Percentiles rank a stretch among this genome's conserved stretches.
Conservation (phyloP, 768 basidiomycete species). For the Lactarius sp. region DNA sequence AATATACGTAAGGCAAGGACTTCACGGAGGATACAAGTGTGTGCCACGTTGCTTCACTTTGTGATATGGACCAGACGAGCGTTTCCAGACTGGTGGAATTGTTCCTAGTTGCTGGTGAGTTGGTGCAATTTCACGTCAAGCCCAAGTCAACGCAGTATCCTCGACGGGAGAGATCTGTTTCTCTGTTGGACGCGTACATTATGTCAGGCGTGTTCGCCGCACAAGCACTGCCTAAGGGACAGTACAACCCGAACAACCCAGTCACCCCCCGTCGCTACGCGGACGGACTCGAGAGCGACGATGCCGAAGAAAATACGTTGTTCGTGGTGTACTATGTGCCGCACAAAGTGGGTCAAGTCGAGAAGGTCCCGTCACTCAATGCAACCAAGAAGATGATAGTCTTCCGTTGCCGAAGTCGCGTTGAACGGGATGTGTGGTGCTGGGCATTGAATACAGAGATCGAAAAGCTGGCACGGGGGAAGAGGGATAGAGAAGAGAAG, state of each 20-base stretch:
- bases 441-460: conserved; percentile 91
- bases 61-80: neutral
- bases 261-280: conserved; percentile 69
- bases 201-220: conserved; percentile 84
- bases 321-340: conserved; percentile 75
- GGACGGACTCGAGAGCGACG: conserved; percentile 86
- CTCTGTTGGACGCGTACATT: conserved; percentile 71
- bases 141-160: conserved; percentile 53
- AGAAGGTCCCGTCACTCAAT: conserved; percentile 45
- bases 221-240: conserved; percentile 55
- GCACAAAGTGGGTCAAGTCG: conserved; percentile 23
- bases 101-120: conserved; percentile 67
- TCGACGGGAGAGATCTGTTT: conserved; percentile 49
- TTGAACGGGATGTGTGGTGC: conserved; percentile 93
- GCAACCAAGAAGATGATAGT: conserved; percentile 57
- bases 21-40: conserved; percentile 75
- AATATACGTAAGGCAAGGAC: conserved; percentile 64
- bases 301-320: conserved; percentile 81
- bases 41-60: conserved; percentile 29
- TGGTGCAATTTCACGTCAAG: conserved; percentile 68
- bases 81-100: conserved; percentile 57
- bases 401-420: conserved; percentile 69
- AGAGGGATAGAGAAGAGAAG: conserved; percentile 57
- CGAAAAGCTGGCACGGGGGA: conserved; percentile 65
- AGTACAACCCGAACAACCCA: conserved; percentile 51